Evolutionary conservation across 2,329 filamentous ascomycete genomes (phyloP).

Genomic region (Catunica adiposa): DNA sequence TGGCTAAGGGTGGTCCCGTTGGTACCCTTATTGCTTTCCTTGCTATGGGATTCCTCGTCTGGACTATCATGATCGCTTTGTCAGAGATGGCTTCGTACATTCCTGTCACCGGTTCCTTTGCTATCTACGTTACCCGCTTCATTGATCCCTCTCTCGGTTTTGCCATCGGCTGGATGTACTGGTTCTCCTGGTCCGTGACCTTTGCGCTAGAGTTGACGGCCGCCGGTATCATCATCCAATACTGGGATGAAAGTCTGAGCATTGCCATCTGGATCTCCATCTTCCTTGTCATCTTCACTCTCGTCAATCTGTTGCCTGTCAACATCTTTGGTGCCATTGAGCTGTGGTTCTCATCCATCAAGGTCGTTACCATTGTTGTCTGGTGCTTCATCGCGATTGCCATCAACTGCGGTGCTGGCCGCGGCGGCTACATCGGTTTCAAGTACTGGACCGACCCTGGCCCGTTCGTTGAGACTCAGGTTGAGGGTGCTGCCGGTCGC

Average conservation of each 20-base stretch:
- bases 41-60: constrained; percentile 57
- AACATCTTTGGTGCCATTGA: constrained; percentile 61
- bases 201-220: constrained; percentile 58
- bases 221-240: constrained; percentile 59
- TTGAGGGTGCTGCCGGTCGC: constrained; percentile 36
- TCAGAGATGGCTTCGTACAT: constrained; percentile 65
- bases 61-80: constrained; percentile 54
- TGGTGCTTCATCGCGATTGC: constrained; percentile 65
- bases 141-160: constrained; percentile 58
- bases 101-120: constrained; percentile 61
- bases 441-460: constrained; percentile 53
- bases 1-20: constrained; percentile 47
- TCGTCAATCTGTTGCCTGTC: constrained; percentile 54
- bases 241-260: constrained; percentile 46
- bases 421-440: constrained; percentile 59
- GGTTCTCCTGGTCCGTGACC: constrained; percentile 61
- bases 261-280: constrained; percentile 58
- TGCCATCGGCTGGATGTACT: constrained; percentile 70
- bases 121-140: constrained; percentile 59
- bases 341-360: constrained; percentile 63
- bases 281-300: constrained; percentile 55
- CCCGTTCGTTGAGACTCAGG: constrained; percentile 46
- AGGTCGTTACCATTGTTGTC: constrained; percentile 57
- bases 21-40: constrained; percentile 51
- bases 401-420: constrained; percentile 53